Base-by-base conservation (phyloP, 2,329 filamentous ascomycete species). In the Ceratocystis cubensis region DNA sequence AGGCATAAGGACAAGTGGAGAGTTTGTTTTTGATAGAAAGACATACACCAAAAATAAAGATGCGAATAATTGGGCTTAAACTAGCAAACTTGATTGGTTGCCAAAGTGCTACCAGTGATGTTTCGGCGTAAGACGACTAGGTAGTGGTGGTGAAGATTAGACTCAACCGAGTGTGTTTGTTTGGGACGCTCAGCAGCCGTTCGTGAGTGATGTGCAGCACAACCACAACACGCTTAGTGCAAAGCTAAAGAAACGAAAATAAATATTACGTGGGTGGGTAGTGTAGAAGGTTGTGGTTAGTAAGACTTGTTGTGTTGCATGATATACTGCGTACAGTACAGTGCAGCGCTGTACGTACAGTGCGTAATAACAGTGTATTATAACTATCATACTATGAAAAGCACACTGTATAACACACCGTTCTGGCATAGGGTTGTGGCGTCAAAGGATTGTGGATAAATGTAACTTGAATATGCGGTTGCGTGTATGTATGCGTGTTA, bases 221-320 rank as follows among this genome's bases (percentile, higher is more conserved):
- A 41, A 41, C 37, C 37, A 41, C 37, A 41, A 41, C 37, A 15
- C 13, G 37, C 3, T 41, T 53, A 53, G 10, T 22, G 22, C 48
- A 22, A 20, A 53, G 48, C n/a, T n/a, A 53, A 13, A 50, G 46
- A 50, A 13, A 50, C 17, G 22, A 22, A 53, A 53, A n/a, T 13
- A 53, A 10, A 22, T 1, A 53, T 53, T n/a, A n/a, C 46, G 3
- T 8, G 6, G 22, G n/a, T 8, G n/a, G 22, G 28, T 28, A 28
- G 28, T 28, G 28, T 28, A 28, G 28, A 5, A 28, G 28, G 28
- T 28, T n/a, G 8, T 33, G 28, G 56, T n/a, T 2, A 53, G 48
- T 22, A 59, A 37, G 56, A 59, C 33, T 59, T 59, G 37, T 41
- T n/a, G 56, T 37, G 56, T 37, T 59, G 48, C 20, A 53, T 28